A percentile compares a stretch with the other conserved stretches of the same genome.
These are phyloP conservation scores for Asterophora lycoperdoides DNA, from an alignment of 768 basidiomycete species.

Conservation along the genomic window DNA sequence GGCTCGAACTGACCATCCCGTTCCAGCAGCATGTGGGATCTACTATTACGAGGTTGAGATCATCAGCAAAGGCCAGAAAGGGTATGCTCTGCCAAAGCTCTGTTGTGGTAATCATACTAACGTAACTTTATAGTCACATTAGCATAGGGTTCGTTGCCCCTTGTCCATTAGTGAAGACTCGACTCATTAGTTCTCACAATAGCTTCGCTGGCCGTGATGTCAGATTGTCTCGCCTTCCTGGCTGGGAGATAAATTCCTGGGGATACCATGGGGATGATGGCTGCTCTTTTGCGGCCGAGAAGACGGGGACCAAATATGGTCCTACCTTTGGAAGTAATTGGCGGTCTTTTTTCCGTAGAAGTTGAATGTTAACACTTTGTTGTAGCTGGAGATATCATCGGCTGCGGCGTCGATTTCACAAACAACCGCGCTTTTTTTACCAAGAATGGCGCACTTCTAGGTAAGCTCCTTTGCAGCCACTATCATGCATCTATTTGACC, in stretches of 20 bases:
- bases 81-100: constrained; percentile 42
- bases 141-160: constrained; percentile 63
- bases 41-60: constrained; percentile 95
- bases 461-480: constrained; percentile 28
- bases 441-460: constrained; percentile 75
- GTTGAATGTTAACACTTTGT: constrained; percentile 6
- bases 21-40: constrained; percentile 84
- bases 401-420: constrained; percentile 91
- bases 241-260: constrained; percentile 85
- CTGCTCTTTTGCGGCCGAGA: constrained; percentile 67
- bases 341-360: not conserved
- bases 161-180: not conserved
- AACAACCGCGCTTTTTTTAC: constrained; percentile 82
- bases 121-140: constrained; percentile 52
- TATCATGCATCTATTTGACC: not conserved
- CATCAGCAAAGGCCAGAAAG: constrained; percentile 73
- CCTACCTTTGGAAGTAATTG: constrained; percentile 75
- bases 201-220: constrained; percentile 69
- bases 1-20: constrained; percentile 69
- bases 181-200: constrained; percentile 1
- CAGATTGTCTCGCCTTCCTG: constrained; percentile 72
- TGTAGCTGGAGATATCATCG: constrained; percentile 81
- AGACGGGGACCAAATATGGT: constrained; percentile 68
- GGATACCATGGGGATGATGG: constrained; percentile 94
- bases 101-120: constrained; percentile 8